Evolutionary conservation across 305 asterid species (phyloP).

Genomic region (Fraxinus platypoda): DNA sequence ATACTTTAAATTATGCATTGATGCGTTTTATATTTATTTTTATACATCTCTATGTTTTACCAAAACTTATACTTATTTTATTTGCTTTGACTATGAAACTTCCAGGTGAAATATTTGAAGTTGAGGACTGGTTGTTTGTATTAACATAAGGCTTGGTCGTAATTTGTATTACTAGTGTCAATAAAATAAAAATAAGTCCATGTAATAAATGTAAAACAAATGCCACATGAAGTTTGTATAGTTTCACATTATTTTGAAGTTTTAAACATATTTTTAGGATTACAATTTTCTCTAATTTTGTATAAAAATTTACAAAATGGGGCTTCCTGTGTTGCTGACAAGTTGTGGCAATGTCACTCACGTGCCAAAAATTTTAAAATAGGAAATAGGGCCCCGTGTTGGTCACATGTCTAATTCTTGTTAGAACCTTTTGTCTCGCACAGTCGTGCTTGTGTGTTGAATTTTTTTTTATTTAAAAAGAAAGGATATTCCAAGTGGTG

Average conservation of each 20-base stretch:
- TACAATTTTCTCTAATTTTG: background rate
- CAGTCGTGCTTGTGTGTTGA: background rate
- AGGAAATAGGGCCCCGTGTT: background rate
- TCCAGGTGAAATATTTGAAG: background rate
- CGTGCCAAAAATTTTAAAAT: background rate
- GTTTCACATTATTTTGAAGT: background rate
- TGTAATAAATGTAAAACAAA: background rate
- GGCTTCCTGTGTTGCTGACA: background rate
- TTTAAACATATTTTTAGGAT: background rate
- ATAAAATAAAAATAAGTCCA: background rate
- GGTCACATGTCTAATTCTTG: background rate
- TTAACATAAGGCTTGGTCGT: background rate
- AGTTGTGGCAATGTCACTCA: background rate
- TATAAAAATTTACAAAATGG: background rate
- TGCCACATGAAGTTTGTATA: background rate
- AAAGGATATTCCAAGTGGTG: background rate
- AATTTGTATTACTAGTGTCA: background rate
- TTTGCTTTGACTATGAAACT: background rate
- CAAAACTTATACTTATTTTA: background rate
- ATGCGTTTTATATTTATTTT: background rate
- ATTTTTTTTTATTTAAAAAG: too few species aligned
- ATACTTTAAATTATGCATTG: background rate
- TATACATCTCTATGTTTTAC: background rate
- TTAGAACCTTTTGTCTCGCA: background rate
- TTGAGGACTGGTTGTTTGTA: background rate